Base-by-base conservation (phyloP, 495 filamentous ascomycete genomes). In the Talaromyces stipitatus region DNA sequence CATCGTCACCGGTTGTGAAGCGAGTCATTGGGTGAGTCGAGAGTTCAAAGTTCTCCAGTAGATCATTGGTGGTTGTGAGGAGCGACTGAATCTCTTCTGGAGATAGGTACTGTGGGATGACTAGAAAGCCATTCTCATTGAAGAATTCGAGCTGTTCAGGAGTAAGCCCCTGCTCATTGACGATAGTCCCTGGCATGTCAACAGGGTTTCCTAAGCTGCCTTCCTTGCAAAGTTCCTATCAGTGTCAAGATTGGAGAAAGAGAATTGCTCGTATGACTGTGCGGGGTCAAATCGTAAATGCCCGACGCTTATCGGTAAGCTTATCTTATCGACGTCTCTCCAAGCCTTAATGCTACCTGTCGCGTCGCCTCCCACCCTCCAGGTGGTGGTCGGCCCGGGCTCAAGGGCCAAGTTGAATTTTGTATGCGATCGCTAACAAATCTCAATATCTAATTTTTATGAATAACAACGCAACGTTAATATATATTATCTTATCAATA, bases 21-120 rank as follows among this genome's bases (percentile, higher is more conserved):
- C 83, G 85, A 2, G 94, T 98, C 76, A 97, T 84, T 0, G 94
- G 94, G 73, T 98, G 94, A 22, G 83, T 79, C 27, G 83, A 75
- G 4, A 98, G 77, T 26, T 81, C 71, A 76, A 98, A 91, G 55
- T 78, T 76, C 54, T 84, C 72, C 53, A 98, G 88, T 57, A 96
- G 82, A 30, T 72, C 65, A 64, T 85, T 74, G 10, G 90, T 92
- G 72, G 92, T 87, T 50, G 63, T 61, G 6, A 97, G 80, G n/a
- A 96, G 83, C 28, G 79, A 68, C 32, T 76, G 54, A 26, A 91
- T 82, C 43, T 87, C 88, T 2, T 70, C 63, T 0, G 77, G 74
- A 10, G 77, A 74, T 23, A 98, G 85, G 61, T 87, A 92, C 65
- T 85, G 65, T 2, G 89, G 91, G 66, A 98, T 81, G 62, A 98